phyloP scores from a whole-genome alignment of 371 early-diverging fungal genomes.

The Mortierella sp. region DNA sequence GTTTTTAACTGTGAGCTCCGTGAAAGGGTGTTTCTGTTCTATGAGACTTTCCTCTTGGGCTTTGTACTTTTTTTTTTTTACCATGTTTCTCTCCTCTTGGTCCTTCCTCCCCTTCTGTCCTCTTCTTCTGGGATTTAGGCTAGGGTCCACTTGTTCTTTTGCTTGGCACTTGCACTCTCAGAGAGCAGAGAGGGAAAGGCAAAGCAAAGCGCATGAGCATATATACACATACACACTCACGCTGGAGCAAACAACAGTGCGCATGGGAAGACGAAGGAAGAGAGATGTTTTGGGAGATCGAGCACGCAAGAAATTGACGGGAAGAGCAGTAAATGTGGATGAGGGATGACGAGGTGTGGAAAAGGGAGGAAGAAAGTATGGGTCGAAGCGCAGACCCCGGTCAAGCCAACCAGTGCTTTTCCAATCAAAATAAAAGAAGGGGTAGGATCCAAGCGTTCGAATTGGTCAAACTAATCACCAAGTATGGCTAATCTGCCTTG shows the following conservation, averaged over 20 bases:
- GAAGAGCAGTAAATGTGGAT: background rate
- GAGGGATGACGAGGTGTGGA: too few relatives aligned
- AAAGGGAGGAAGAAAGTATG: background rate
- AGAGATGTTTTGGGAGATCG: background rate
- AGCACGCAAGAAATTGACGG: conserved; percentile 3
- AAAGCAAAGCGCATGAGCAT: background rate
- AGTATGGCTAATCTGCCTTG: background rate
- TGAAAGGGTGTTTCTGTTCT: background rate
- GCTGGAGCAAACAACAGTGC: background rate
- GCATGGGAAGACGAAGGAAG: background rate
- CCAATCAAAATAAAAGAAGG: too few relatives aligned
- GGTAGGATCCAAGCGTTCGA: background rate
- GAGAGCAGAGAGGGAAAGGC: too few relatives aligned
- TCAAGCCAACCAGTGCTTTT: background rate
- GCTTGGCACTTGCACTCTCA: background rate
- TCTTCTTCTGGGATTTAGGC: background rate
- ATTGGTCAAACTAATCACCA: background rate
- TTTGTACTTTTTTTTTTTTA: background rate
- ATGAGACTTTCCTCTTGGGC: background rate
- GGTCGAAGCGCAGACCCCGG: background rate
- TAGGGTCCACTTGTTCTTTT: background rate
- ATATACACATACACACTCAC: too few relatives aligned
- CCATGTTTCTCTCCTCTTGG: background rate
- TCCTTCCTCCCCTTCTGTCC: background rate
- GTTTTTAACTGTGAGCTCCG: too few relatives aligned